Evolutionary conservation across 805 yeast genomes (phyloP).

Genomic region (Nakazawaea peltata): DNA sequence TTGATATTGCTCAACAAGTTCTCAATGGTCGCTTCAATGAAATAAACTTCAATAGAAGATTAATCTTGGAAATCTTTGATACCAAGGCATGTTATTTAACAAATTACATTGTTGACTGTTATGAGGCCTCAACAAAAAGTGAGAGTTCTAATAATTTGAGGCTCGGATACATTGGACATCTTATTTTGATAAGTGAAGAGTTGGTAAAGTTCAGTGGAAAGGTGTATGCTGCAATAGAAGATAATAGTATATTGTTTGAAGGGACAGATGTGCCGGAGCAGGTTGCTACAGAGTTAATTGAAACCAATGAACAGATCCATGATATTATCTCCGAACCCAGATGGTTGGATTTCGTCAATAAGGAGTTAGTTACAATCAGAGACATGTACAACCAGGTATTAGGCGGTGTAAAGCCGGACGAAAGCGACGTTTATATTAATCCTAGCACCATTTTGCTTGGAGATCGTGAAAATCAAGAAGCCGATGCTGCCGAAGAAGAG

Average conservation of each 20-base stretch:
- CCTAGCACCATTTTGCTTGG: slow-evolving; percentile 25
- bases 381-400: slow-evolving; percentile 50
- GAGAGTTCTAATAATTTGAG: slow-evolving; percentile 32
- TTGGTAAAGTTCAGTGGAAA: slow-evolving; percentile 40
- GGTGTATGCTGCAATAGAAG: slow-evolving; percentile 21
- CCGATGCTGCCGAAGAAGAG: slow-evolving; percentile 16
- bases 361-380: slow-evolving; percentile 40
- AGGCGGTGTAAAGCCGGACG: slow-evolving; percentile 38
- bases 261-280: neutral
- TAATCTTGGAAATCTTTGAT: slow-evolving; percentile 19
- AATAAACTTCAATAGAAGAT: slow-evolving; percentile 22
- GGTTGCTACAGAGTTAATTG: neutral
- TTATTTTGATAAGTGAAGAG: slow-evolving; percentile 50
- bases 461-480: slow-evolving; percentile 26
- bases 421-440: slow-evolving; percentile 30
- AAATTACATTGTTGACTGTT: slow-evolving; percentile 20
- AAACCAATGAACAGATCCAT: slow-evolving; percentile 5
- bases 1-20: slow-evolving; percentile 90
- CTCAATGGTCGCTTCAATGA: slow-evolving; percentile 57
- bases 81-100: slow-evolving; percentile 21
- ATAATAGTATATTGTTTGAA: slow-evolving; percentile 14
- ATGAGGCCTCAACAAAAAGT: slow-evolving; percentile 18
- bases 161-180: slow-evolving; percentile 55
- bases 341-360: slow-evolving; percentile 46
- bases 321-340: slow-evolving; percentile 8